Evolutionary conservation across 345 rosid genomes (phyloP), one percentile per base, ranked within the genome.

Genomic region (Ceriops decandra): DNA sequence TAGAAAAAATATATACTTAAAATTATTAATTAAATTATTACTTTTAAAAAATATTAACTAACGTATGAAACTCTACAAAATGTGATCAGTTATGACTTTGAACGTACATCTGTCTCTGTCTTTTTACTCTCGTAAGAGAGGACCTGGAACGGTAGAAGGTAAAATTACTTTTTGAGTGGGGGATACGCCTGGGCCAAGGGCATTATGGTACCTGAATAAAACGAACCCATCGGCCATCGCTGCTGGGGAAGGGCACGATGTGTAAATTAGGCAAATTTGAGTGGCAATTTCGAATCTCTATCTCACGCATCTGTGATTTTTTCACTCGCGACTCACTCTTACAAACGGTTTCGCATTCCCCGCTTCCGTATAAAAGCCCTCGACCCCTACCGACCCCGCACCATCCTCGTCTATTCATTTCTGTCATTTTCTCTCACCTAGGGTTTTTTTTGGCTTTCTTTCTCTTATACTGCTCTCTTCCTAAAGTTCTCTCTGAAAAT

Each of bases 341-440:
- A 53, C 69, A 38, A 74, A 79, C 85, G 90, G 79, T 80, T 86
- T 82, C 78, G 76, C 80, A 82, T 87, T 86, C 66, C 66, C 87
- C 89, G 80, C 89, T 77, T 90, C 83, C 79, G 70, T 86, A 82
- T 81, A 79, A 74, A 32, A 3, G 0, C 49, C 49, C 19, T 15
- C 58, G 24, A 8, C 6, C 52, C 3, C 36, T n/a, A 47, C 72
- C 21, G 63, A 54, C 57, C 75, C 28, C 68, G 54, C 73, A 1
- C 64, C 9, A 5, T 63, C 57, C 64, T 28, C 81, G 59, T 74
- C 54, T 67, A 64, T 52, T 52, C 10, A 31, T 4, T 0, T 13
- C 7, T 11, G 19, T 42, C 35, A 46, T 56, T 58, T 32, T 69
- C 79, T 72, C 80, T 79, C 74, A 61, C 77, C 22, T 79, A 73